phyloP scores from a whole-genome alignment of 73 alveolate species.

The Tetrahymena borealis region DNA sequence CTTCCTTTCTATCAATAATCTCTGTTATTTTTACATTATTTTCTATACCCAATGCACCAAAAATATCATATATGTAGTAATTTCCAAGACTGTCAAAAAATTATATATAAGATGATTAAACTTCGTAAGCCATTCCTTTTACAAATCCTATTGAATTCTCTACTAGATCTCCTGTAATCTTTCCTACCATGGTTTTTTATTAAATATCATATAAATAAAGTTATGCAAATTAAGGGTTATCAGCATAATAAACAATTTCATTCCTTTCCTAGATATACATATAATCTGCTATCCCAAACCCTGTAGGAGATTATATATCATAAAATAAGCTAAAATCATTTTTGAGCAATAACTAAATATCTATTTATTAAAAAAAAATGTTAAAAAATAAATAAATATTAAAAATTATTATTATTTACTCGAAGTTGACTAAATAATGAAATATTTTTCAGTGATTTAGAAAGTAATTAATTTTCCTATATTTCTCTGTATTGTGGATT shows the following conservation, averaged over 20 bases:
- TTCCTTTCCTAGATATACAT: background rate
- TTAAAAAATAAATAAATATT: too few relatives aligned
- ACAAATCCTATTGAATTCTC: background rate
- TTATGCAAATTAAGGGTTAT: background rate
- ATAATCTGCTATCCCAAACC: background rate
- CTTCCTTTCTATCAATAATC: background rate
- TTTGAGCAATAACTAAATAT: too few relatives aligned
- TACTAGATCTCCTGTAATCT: background rate
- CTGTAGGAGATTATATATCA: background rate
- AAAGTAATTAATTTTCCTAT: too few relatives aligned
- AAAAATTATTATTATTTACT: too few relatives aligned
- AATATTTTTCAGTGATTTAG: too few relatives aligned
- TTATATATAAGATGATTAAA: background rate
- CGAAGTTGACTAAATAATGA: too few relatives aligned
- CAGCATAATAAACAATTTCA: too few relatives aligned
- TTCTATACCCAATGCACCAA: background rate
- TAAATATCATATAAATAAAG: background rate
- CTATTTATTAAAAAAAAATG: too few relatives aligned
- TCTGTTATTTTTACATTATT: background rate
- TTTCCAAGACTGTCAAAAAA: background rate
- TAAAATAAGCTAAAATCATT: too few relatives aligned
- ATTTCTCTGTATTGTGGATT: too few relatives aligned
- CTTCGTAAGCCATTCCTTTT: background rate
- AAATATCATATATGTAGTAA: background rate
- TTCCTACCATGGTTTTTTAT: background rate